A percentile compares a stretch with the other conserved stretches of the same genome.
Evolutionary conservation across 2,329 filamentous ascomycete genomes (phyloP).

Genomic region (Camillea tinctor): DNA sequence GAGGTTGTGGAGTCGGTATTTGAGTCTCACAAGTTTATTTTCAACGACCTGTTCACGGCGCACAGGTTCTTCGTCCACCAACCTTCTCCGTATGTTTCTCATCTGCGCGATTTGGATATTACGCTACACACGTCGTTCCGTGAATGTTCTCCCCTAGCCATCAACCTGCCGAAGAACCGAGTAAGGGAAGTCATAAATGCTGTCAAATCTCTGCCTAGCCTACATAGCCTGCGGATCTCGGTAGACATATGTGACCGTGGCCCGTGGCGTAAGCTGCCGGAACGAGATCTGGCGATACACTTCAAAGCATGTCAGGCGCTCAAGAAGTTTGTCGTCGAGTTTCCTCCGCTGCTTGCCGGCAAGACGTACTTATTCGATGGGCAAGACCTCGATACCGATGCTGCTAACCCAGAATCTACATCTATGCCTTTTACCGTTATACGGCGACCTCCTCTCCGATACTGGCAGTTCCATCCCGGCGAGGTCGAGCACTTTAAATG

Average conservation of each 20-base stretch:
- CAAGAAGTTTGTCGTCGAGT: constrained; percentile 26
- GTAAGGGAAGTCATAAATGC: constrained; percentile 15
- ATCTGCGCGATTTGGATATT: constrained; percentile 30
- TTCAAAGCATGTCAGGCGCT: constrained; percentile 21
- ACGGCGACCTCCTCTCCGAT: constrained; percentile 27
- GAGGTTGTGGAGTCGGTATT: constrained; percentile 33
- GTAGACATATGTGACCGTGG: constrained; percentile 31
- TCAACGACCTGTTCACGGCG: constrained; percentile 30
- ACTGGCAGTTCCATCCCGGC: constrained; percentile 32
- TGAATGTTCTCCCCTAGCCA: constrained; percentile 26
- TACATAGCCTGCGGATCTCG: constrained; percentile 29
- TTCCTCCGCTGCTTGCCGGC: constrained; percentile 28
- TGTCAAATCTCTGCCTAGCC: constrained; percentile 18
- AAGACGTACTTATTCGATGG: constrained; percentile 20
- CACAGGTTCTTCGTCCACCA: constrained; percentile 28
- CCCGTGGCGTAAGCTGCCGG: constrained; percentile 31
- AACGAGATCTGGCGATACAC: constrained; percentile 18
- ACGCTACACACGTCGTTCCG: constrained; percentile 26
- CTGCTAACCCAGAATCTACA: too few relatives aligned
- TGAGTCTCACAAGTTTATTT: constrained; percentile 30
- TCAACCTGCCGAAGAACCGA: constrained; percentile 8
- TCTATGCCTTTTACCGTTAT: constrained; percentile 21
- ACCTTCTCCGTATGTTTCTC: constrained; percentile 21
- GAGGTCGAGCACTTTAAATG: constrained; percentile 31
- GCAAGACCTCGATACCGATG: constrained; percentile 14